Percentiles rank a stretch among this genome's conserved stretches.
Evolutionary conservation across 768 basidiomycete genomes (phyloP).

Genomic region (Cyathus striatus): DNA sequence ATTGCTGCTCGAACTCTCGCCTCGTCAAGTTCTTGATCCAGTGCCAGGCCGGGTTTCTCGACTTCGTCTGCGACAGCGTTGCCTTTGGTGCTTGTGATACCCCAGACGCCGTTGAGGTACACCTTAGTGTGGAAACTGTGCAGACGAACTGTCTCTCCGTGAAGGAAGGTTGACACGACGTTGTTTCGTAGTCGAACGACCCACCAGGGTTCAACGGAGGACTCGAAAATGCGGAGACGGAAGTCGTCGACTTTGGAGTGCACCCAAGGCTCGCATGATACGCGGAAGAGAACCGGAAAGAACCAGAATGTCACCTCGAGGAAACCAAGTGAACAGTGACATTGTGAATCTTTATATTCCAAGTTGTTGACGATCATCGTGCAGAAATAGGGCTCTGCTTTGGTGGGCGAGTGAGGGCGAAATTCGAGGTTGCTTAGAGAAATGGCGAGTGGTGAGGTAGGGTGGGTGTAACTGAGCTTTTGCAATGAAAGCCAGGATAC

Average conservation of each 20-base stretch:
- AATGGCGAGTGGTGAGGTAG: too few relatives aligned
- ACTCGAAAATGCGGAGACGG: slow-evolving; percentile 24
- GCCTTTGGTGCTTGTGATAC: slow-evolving; percentile 4
- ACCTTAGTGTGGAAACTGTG: slow-evolving; percentile 30
- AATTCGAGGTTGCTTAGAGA: slow-evolving; percentile 12
- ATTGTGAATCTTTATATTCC: slow-evolving; percentile 22
- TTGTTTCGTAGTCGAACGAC: slow-evolving; percentile 28
- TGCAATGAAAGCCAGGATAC: too few relatives aligned
- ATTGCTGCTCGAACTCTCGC: slow-evolving; percentile 21
- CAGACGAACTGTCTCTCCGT: slow-evolving; percentile 33
- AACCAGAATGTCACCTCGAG: slow-evolving; percentile 25
- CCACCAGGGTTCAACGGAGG: slow-evolving; percentile 30
- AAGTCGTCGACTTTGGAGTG: slow-evolving; percentile 29
- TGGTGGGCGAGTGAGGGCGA: slow-evolving; percentile 22
- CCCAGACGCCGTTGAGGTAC: slow-evolving; percentile 16
- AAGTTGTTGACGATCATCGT: slow-evolving; percentile 20
- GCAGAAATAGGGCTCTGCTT: slow-evolving; percentile 22
- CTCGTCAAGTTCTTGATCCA: slow-evolving; percentile 20
- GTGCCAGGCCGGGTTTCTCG: slow-evolving; percentile 5
- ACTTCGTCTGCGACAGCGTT: slow-evolving; percentile 3
- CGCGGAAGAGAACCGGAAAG: slow-evolving; percentile 30
- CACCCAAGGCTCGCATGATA: slow-evolving; percentile 29
- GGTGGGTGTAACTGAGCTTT: too few relatives aligned
- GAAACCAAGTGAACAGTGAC: slow-evolving; percentile 13
- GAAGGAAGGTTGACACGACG: slow-evolving; percentile 29